phyloP scores from a whole-genome alignment of 192 early-diverging fungal genomes.

The Diversispora eburnea region DNA sequence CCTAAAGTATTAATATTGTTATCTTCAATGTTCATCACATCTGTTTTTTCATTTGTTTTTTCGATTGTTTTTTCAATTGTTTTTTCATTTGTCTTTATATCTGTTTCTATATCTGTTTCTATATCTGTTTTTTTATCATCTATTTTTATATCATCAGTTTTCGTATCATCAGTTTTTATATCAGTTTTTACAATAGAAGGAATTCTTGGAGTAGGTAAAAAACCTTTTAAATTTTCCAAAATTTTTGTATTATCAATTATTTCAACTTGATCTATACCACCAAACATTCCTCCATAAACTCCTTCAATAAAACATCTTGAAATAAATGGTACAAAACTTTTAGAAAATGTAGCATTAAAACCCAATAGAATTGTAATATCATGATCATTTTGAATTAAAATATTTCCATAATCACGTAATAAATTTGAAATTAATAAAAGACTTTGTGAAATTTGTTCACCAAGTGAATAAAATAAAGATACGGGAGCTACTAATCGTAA shows the following conservation, averaged over 20 bases:
- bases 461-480: conserved; percentile 33
- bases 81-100: no score
- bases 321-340: conserved; percentile 29
- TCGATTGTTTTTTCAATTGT: no score
- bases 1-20: no score
- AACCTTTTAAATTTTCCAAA: conserved; percentile 16
- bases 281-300: conserved; percentile 39
- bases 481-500: conserved; percentile 56
- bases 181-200: not conserved
- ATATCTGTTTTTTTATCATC: no score
- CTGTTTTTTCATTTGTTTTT: no score
- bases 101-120: no score
- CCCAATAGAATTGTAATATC: conserved; percentile 6
- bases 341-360: conserved; percentile 22
- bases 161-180: no score
- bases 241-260: conserved; percentile 13
- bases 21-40: no score
- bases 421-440: conserved; percentile 10
- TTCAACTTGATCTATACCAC: not conserved
- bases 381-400: conserved; percentile 13
- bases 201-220: conserved; percentile 16
- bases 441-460: not conserved
- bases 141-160: no score
- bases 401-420: conserved; percentile 16
- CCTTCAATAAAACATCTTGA: conserved; percentile 42